A percentile compares a stretch with the other conserved stretches of the same genome.
phyloP scores from a whole-genome alignment of 371 early-diverging fungal genomes.

The Gilbertella persicaria region DNA sequence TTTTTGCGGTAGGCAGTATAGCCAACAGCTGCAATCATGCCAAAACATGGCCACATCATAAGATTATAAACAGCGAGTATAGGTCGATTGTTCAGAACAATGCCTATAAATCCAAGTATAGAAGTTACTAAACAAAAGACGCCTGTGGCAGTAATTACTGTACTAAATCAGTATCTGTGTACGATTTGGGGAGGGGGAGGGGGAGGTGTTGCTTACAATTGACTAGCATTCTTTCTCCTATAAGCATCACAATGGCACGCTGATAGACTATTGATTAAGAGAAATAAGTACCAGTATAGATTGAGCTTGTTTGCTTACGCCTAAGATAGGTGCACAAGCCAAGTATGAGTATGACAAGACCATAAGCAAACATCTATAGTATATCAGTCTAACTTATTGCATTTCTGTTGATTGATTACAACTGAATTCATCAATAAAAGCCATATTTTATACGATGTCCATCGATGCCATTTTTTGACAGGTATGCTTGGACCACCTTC shows the following conservation, averaged over 20 bases:
- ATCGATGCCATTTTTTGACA: conserved; percentile 41
- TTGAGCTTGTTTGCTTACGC: neutral
- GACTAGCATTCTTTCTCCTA: conserved; percentile 44
- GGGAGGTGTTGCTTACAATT: conserved; percentile 35
- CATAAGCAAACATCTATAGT: conserved; percentile 56
- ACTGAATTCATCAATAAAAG: conserved; percentile 53
- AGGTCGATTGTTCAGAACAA: conserved; percentile 54
- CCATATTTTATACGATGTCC: conserved; percentile 58
- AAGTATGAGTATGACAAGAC: conserved; percentile 46
- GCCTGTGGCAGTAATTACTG: conserved; percentile 54
- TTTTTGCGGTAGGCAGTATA: conserved; percentile 54
- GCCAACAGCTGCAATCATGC: conserved; percentile 55
- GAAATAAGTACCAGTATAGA: neutral
- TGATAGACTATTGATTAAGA: conserved; percentile 5
- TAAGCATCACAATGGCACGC: conserved; percentile 7
- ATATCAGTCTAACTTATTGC: too few relatives aligned
- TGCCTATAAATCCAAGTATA: conserved; percentile 54
- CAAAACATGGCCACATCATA: conserved; percentile 60
- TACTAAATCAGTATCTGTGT: neutral
- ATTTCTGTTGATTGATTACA: too few relatives aligned
- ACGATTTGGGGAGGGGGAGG: neutral
- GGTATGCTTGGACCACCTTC: too few relatives aligned
- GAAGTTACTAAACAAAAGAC: conserved; percentile 49
- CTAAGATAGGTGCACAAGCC: conserved; percentile 12
- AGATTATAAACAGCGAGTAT: conserved; percentile 50